These are phyloP conservation scores for Pyricularia grisea DNA, from an alignment of 2,329 filamentous ascomycete species.

Conservation along the genomic window DNA sequence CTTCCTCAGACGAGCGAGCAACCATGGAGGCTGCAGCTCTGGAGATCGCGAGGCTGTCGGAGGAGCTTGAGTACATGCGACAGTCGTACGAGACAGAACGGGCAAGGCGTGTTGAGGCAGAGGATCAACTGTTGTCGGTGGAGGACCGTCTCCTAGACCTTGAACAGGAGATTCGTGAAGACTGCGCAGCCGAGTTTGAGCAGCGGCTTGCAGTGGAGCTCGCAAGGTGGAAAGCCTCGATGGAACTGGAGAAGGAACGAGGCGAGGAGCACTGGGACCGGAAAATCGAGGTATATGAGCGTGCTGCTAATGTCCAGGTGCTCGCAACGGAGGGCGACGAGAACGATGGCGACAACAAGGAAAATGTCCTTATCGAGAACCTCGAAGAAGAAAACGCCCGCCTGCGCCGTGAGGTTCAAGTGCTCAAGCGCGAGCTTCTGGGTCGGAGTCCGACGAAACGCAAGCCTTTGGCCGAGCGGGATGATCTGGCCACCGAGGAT, in stretches of 20 bases:
- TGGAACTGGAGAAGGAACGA: conserved; percentile 70
- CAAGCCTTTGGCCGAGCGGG: conserved; percentile 43
- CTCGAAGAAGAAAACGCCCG: conserved; percentile 64
- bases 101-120: conserved; percentile 59
- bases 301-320: conserved; percentile 12
- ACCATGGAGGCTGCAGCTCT: conserved; percentile 76
- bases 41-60: conserved; percentile 70
- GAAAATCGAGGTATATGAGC: conserved; percentile 59
- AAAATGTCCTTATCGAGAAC: conserved; percentile 53
- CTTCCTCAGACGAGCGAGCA: conserved; percentile 42
- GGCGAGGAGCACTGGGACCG: conserved; percentile 79
- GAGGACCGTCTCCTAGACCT: conserved; percentile 57
- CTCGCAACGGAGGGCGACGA: conserved; percentile 12
- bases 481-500: conserved; percentile 27
- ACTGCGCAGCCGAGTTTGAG: conserved; percentile 84
- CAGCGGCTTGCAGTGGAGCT: conserved; percentile 64
- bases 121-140: conserved; percentile 63
- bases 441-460: conserved; percentile 55
- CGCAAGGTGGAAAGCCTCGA: conserved; percentile 68
- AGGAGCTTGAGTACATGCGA: conserved; percentile 68
- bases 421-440: conserved; percentile 56
- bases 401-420: conserved; percentile 53
- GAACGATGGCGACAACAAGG: conserved; percentile 40
- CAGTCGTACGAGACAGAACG: conserved; percentile 62
- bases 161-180: conserved; percentile 79